These are phyloP conservation scores for Obelidium mucronatum DNA, from an alignment of 192 early-diverging fungal species.

Conservation along the genomic window DNA sequence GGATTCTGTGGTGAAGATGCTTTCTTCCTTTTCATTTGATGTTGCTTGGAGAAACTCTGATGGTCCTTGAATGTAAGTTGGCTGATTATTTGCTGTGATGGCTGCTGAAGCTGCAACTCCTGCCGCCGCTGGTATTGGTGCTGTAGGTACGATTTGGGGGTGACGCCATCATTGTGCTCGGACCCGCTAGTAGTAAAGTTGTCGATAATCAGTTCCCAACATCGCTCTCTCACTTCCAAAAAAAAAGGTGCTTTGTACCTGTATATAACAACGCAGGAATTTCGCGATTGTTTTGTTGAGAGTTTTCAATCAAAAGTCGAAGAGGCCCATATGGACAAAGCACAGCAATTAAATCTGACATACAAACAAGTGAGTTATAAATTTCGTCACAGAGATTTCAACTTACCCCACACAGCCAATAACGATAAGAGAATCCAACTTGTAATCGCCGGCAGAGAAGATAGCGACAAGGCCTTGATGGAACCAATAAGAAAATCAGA, in stretches of 20 bases:
- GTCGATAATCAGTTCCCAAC: too few species aligned
- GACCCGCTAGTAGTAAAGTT: constrained; percentile 26
- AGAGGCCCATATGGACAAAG: constrained; percentile 88
- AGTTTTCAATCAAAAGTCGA: constrained; percentile 78
- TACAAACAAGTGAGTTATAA: not conserved
- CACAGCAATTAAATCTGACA: constrained; percentile 81
- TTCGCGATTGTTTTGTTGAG: constrained; percentile 72
- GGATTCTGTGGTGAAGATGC: not conserved
- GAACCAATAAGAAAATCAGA: not conserved
- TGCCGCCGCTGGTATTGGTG: not conserved
- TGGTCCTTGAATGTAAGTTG: not conserved
- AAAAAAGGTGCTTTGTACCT: constrained; percentile 26
- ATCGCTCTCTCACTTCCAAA: too few species aligned
- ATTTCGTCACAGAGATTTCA: not conserved
- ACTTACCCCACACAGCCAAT: constrained; percentile 81
- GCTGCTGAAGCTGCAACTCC: not conserved
- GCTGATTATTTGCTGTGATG: too few species aligned
- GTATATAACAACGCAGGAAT: constrained; percentile 80
- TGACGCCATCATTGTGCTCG: constrained; percentile 74
- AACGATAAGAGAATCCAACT: constrained; percentile 84
- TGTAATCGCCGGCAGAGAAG: constrained; percentile 71
- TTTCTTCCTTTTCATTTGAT: not conserved
- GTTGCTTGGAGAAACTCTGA: constrained; percentile 16
- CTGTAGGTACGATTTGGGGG: constrained; percentile 36
- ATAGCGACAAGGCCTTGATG: constrained; percentile 73